Percentiles rank a stretch among this genome's conserved stretches.
phyloP scores from a whole-genome alignment of 1,284 basidiomycete species.

The Rhodofomes roseus region DNA sequence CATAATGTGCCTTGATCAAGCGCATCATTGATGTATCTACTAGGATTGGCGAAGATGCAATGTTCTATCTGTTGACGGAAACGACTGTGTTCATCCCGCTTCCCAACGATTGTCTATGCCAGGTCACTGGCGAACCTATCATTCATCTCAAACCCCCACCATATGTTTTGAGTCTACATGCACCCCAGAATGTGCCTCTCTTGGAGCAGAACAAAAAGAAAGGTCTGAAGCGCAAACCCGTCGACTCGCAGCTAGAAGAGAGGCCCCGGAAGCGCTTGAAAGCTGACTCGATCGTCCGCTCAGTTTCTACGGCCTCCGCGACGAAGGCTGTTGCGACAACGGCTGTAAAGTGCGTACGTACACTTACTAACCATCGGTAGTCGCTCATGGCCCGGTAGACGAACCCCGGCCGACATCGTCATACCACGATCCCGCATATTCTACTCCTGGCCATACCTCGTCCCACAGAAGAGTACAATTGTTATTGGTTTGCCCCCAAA shows the following conservation, averaged over 20 bases:
- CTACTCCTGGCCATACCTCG: conserved; percentile 57
- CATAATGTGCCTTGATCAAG: too few species aligned
- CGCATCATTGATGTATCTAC: too few species aligned
- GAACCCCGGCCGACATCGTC: conserved; percentile 48
- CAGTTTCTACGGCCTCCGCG: not conserved
- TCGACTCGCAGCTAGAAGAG: conserved; percentile 10
- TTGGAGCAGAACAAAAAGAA: not conserved
- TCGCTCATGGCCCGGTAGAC: conserved; percentile 25
- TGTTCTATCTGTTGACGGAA: conserved; percentile 71
- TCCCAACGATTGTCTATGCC: conserved; percentile 78
- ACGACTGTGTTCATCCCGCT: conserved; percentile 72
- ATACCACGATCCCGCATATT: conserved; percentile 61
- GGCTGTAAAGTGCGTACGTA: not conserved
- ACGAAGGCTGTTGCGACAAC: not conserved
- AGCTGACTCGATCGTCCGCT: not conserved
- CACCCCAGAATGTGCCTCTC: not conserved
- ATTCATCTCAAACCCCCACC: conserved; percentile 39
- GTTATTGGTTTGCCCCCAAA: conserved; percentile 64
- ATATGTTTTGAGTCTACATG: not conserved
- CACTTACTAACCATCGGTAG: not conserved
- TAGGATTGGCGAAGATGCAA: conserved; percentile 70
- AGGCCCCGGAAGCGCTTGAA: conserved; percentile 14
- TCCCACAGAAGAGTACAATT: conserved; percentile 42
- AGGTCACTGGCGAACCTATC: conserved; percentile 71
- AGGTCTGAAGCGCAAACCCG: conserved; percentile 11